Evolutionary conservation across 2,329 filamentous ascomycete species (phyloP), one percentile per base, ranked within the genome.

Genomic region (Thelonectria discophora): DNA sequence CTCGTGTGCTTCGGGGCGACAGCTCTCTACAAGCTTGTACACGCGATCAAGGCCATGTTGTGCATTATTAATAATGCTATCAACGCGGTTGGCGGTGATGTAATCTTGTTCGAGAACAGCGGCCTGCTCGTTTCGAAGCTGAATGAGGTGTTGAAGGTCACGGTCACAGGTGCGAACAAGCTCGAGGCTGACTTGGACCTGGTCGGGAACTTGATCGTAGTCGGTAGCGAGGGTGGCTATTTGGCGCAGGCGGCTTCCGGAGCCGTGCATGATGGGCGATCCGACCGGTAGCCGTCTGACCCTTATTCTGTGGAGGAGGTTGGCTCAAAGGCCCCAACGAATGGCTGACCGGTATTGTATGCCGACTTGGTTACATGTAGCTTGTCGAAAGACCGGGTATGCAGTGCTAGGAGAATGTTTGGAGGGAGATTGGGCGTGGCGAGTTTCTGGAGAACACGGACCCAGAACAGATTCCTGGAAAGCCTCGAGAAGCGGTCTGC

Each of bases 141-240:
- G 21, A 17, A 60, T 60, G 1, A 60, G 50, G 18, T 34, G 57
- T 37, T 60, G 57, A 17, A 60, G 43, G 37, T 60, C 57, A 17
- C 42, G 24, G 18, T 60, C 17, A 32, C 57, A 60, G 8, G 45
- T 60, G 10, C 50, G 43, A 8, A 60, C 17, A 18, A 60, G 39
- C 37, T 54, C 51, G 1, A 60, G 50, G 27, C 18, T 43, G n/a
- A 13, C 20, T n/a, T 39, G 51, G 9, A 60, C 27, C 39, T 60
- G 40, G 32, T 37, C 37, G 24, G 54, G 54, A 20, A 57, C 46
- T 50, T 50, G 46, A 24, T 57, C 54, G n/a, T 43, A 49, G 11
- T 50, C 46, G 9, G 48, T 42, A n/a, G 21, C 10, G 17, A 58
- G 51, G 15, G 40, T 39, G 27, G 48, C 32, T 40, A 52, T 21